Base-by-base conservation (phyloP, 345 rosid species). In the Brassica carinata region DNA sequence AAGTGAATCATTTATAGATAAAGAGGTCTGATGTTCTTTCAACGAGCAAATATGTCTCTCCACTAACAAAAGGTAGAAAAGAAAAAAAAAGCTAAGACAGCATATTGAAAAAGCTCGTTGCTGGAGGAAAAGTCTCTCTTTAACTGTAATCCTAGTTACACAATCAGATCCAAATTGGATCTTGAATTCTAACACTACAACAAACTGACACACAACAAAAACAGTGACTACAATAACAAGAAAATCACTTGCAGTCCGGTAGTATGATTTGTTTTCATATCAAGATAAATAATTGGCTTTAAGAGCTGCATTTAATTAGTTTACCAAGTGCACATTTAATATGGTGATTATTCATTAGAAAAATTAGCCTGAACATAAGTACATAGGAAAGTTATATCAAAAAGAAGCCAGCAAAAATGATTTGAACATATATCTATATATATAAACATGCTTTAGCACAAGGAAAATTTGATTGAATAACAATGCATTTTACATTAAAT, bases 1-100 rank as follows among this genome's bases (percentile, higher is more conserved):
- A 80, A 68, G 71, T 68, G 79, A 68, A 48, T 69, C 48, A 74
- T 48, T 27, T 64, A 66, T 78, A 79, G 57, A 62, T 73, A 69
- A 74, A 62, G 66, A 74, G 71, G 18, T 80, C 45, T 51, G 38
- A 80, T 80, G 75, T 80, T 80, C 75, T 8, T 69, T 75, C 80
- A 71, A 64, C 29, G 63, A 81, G 79, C 69, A 81, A 64, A 76
- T 65, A 55, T 71, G 80, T 81, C 69, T 65, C 63, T 76, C 84
- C 84, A 81, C 84, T 81, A 66, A 76, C 77, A 65, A 71, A 81
- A 81, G 72, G 80, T 59, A 40, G 64, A 62, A 51, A 40, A 73
- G 36, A 65, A 65, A 13, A 38, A 23, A 69, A 67, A 27, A 27
- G 30, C 30, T 27, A 27, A n/a, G 0, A 38, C 23, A 76, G 74